phyloP scores from a whole-genome alignment of 192 early-diverging fungal species.

The Backusella westeae region DNA sequence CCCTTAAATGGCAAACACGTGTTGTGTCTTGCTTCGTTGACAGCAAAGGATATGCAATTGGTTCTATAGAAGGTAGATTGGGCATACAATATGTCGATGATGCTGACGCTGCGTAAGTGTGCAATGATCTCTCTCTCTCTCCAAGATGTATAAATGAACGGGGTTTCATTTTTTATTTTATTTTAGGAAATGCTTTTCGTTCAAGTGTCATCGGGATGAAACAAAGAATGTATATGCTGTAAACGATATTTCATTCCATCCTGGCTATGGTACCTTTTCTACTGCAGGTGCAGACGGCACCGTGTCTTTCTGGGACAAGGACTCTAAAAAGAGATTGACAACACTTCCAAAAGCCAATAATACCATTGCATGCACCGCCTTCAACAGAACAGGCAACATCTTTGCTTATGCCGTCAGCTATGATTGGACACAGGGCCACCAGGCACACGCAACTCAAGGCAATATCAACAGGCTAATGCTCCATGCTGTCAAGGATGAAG shows the following conservation, averaged over 20 bases:
- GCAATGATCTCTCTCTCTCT: background rate
- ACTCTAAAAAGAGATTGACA: slow-evolving; percentile 83
- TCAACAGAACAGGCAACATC: slow-evolving; percentile 75
- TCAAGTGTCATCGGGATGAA: slow-evolving; percentile 90
- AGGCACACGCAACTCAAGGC: slow-evolving; percentile 59
- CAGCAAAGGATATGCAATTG: slow-evolving; percentile 82
- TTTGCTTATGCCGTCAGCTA: slow-evolving; percentile 94
- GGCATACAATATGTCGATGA: slow-evolving; percentile 92
- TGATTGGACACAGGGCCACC: slow-evolving; percentile 59
- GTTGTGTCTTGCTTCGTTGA: slow-evolving; percentile 76
- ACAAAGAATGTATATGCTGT: slow-evolving; percentile 63
- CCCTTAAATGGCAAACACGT: slow-evolving; percentile 85
- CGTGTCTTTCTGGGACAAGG: slow-evolving; percentile 92
- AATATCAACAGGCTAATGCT: slow-evolving; percentile 49
- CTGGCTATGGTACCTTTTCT: slow-evolving; percentile 82
- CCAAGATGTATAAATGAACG: background rate
- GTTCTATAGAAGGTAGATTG: slow-evolving; percentile 93
- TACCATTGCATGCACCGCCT: slow-evolving; percentile 74
- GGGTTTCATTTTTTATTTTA: background rate
- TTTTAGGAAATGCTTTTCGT: slow-evolving; percentile 74
- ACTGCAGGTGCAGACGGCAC: slow-evolving; percentile 86
- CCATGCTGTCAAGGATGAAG: slow-evolving; percentile 74
- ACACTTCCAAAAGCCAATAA: slow-evolving; percentile 58
- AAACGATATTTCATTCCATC: slow-evolving; percentile 77
- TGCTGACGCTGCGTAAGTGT: slow-evolving; percentile 47